A percentile compares a stretch with the other conserved stretches of the same genome.
Conservation (phyloP, 2,329 filamentous ascomycete genomes). For the Talaromyces atroroseus region DNA sequence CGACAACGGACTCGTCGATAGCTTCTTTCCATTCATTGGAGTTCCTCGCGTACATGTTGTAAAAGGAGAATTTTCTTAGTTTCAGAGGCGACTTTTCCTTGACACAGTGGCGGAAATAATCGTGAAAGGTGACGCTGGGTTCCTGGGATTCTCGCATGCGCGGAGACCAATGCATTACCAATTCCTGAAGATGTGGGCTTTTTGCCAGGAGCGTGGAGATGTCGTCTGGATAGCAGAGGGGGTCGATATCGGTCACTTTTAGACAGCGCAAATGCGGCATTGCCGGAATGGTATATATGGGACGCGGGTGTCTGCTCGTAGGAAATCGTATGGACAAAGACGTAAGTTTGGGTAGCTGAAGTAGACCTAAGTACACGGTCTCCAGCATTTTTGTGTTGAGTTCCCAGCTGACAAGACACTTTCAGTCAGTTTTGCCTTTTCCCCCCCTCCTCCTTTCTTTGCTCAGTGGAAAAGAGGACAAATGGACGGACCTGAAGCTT, state of each 20-base stretch:
- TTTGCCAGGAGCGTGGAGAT: constrained; percentile 51
- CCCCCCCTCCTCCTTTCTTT: too few species aligned
- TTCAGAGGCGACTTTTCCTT: constrained; percentile 42
- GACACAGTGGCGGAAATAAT: constrained; percentile 53
- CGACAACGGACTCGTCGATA: constrained; percentile 36
- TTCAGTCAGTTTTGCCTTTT: background rate
- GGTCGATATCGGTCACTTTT: constrained; percentile 56
- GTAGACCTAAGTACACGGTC: constrained; percentile 54
- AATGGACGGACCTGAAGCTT: constrained; percentile 44
- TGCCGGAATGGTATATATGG: constrained; percentile 51
- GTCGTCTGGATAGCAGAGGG: constrained; percentile 60
- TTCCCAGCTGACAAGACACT: constrained; percentile 46
- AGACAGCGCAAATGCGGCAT: constrained; percentile 52
- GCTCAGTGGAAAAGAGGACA: background rate
- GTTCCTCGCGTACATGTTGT: constrained; percentile 55
- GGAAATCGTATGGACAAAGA: constrained; percentile 54
- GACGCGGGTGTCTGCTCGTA: constrained; percentile 51
- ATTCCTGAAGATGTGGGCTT: constrained; percentile 50
- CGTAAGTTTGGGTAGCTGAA: constrained; percentile 45
- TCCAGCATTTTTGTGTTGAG: constrained; percentile 56
- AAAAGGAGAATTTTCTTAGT: constrained; percentile 48
- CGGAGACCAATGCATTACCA: constrained; percentile 57
- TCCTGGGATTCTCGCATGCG: constrained; percentile 57
- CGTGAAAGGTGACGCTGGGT: constrained; percentile 49
- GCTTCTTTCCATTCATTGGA: constrained; percentile 42